Base-by-base conservation (phyloP, 2,329 filamentous ascomycete genomes). In the Endocalyx cinctus region DNA sequence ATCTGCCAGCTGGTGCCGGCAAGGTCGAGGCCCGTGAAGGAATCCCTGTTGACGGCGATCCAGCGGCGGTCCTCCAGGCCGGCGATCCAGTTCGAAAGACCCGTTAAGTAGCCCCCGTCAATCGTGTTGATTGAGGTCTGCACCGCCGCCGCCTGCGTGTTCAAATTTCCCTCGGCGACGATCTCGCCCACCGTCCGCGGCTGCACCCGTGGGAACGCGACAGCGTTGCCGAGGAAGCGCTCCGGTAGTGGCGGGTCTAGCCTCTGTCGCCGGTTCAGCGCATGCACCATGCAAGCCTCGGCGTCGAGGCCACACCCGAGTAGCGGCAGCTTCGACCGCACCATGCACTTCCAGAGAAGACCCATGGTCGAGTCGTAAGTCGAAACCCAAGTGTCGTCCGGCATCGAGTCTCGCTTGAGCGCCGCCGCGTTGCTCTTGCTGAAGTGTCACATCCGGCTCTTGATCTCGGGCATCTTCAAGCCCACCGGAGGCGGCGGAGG, bases 331-430 rank as follows among this genome's bases (percentile, higher is more conserved):
- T 48, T 45, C 20, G 50, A 39, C 2, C 42, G 45, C 12, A 42
- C 43, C 11, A 50, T 39, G 12, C 36, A 33, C 19, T 41, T 42
- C 50, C 50, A 53, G 18, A 52, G 31, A n/a, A 51, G 17, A 1
- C 43, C 46, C 22, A 52, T 41, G 15, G 52, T 42, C 17, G 46
- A 41, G 35, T 54, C 51, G 38, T 52, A 54, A 3, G 47, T 52
- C n/a, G 45, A 50, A 7, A 52, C 40, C 44, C 43, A 52, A 11
- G 27, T 29, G 4, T 13, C 31, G 2, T 25, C 31, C 5, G 17
- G 12, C 3, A 18, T 22, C 6, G 41, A 35, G 11, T 43, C 35
- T 6, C 18, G 26, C 37, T 52, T 52, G 18, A 52, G 42, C 33
- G 29, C 20, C 17, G 38, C 36, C 16, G 41, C 31, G 13, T 41